Percentiles rank a stretch among this genome's conserved stretches.
Evolutionary conservation across 169 alveolate genomes (phyloP).

Genomic region (Plasmodium coatneyi): DNA sequence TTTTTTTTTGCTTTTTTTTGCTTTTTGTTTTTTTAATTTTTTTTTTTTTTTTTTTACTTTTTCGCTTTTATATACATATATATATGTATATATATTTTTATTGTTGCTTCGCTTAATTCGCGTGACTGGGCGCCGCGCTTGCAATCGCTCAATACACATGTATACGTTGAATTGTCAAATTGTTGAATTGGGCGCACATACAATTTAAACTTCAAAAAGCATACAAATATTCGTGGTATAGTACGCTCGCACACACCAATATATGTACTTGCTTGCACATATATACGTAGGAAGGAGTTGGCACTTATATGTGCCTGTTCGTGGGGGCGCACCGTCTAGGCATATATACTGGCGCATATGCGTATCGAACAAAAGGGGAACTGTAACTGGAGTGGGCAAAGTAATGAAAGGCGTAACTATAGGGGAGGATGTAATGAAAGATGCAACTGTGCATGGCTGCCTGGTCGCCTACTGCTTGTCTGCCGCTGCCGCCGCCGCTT

Average conservation of each 20-base stretch:
- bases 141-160: background rate
- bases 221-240: background rate
- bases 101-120: background rate
- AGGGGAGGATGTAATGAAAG: background rate
- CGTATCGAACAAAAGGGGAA: background rate
- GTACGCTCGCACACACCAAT: background rate
- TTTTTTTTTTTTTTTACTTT: slow-evolving; percentile 6
- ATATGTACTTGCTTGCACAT: background rate
- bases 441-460: background rate
- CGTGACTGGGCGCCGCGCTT: background rate
- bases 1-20: background rate
- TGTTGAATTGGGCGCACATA: slow-evolving; percentile 1
- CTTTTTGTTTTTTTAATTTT: slow-evolving; percentile 4
- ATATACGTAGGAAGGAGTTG: background rate
- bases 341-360: background rate
- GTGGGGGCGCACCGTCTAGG: background rate
- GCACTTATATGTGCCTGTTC: background rate
- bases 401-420: background rate
- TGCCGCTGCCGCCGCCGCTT: background rate
- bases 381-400: background rate
- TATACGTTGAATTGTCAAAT: slow-evolving; percentile 9
- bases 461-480: background rate
- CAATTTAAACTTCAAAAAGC: slow-evolving; percentile 8
- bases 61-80: background rate
- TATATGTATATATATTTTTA: background rate